A percentile compares a stretch with the other conserved stretches of the same genome.
Evolutionary conservation across 2,329 filamentous ascomycete species (phyloP).

Genomic region (Samsoniella hepiali): DNA sequence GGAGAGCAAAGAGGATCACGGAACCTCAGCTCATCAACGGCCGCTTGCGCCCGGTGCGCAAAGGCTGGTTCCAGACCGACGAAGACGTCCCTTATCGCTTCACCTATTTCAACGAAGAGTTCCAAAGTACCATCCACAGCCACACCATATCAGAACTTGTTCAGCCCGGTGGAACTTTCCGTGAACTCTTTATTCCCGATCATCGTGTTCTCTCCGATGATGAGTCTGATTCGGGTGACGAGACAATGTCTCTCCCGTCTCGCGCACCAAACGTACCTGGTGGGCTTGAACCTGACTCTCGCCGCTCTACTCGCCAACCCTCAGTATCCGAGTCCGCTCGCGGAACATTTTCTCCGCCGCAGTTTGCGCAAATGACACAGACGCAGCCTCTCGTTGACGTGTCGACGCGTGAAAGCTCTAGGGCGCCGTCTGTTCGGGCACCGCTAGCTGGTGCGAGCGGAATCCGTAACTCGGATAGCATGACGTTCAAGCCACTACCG

Average conservation of each 20-base stretch:
- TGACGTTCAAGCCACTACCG: conserved; percentile 34
- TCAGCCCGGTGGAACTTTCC: conserved; percentile 79
- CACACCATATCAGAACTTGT: conserved; percentile 91
- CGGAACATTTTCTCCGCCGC: conserved; percentile 29
- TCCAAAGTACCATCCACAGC: conserved; percentile 92
- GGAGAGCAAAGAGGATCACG: conserved; percentile 84
- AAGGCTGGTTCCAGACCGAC: conserved; percentile 79
- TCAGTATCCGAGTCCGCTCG: conserved; percentile 36
- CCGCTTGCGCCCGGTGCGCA: conserved; percentile 74
- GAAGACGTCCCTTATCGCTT: conserved; percentile 92
- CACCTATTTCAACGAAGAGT: conserved; percentile 98
- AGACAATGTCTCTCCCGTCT: conserved; percentile 26
- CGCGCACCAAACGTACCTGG: conserved; percentile 26
- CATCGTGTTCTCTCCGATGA: conserved; percentile 72
- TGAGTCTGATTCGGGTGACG: conserved; percentile 60
- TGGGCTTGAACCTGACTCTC: conserved; percentile 38
- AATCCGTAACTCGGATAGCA: conserved; percentile 13
- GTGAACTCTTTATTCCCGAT: conserved; percentile 86
- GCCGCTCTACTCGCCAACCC: conserved; percentile 44
- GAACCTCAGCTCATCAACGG: conserved; percentile 93
- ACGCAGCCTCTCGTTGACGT: conserved; percentile 24
- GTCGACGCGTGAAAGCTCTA: conserved; percentile 30
- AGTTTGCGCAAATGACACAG: not conserved
- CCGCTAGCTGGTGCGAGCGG: conserved; percentile 38
- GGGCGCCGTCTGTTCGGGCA: conserved; percentile 41